Evolutionary conservation across 805 yeast genomes (phyloP), one percentile per base, ranked within the genome.

Genomic region (Grigorovia yakushimaensis): DNA sequence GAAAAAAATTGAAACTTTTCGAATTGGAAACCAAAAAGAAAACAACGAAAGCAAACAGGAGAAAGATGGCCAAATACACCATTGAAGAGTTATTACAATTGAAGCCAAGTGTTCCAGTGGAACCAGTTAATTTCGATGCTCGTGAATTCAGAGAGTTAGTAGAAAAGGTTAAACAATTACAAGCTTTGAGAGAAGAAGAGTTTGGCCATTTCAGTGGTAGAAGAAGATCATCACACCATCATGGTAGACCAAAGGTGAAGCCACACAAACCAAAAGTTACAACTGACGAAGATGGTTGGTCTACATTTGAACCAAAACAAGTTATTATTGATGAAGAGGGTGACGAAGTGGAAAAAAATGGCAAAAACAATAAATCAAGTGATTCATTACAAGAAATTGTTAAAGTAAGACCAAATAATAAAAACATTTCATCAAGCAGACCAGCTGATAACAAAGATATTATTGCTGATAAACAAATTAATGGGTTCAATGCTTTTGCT

Each of bases 251-350:
- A 47, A 73, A 72, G 56, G 73, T 81, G 59, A 75, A 81, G 60
- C 80, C 76, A 60, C 75, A 76, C 66, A 71, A 70, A 55, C 73
- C 72, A 51, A 68, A 67, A 53, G 71, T 70, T 35, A 70, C 74
- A 18, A 62, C 82, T 35, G 94, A 84, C 60, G 84, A 81, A 49
- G 91, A 85, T 52, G 94, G 94, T 42, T 85, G 93, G 91, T 84
- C 84, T 49, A 82, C 91, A 20, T 72, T 76, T 49, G 79, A 78
- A 55, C 66, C 68, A 36, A 77, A 73, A 43, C 50, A 51, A 24
- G 59, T 52, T 21, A 54, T 56, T 43, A 54, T 54, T 23, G 41
- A 20, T 13, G 44, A 42, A 42, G 51, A 48, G 22, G 55, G 46
- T 19, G 49, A 50, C 33, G 56, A 47, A 30, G 55, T 39, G 27